These are phyloP conservation scores for Neltuma alba DNA, from an alignment of 306 rosid genomes.

Conservation along the genomic window DNA sequence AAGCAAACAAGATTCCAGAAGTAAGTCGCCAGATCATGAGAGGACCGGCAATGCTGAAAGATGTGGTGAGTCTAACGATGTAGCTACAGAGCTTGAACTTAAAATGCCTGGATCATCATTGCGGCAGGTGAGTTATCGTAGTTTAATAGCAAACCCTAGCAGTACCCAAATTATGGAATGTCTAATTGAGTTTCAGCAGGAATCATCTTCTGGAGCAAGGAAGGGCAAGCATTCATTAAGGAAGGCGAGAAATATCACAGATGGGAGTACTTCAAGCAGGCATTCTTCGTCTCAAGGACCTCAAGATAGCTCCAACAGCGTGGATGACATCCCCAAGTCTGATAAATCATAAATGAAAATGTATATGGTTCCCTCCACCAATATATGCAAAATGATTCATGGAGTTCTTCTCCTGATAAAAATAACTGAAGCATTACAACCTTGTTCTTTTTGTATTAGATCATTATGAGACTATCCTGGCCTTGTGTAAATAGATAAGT, in stretches of 20 bases:
- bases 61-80: constrained; percentile 65
- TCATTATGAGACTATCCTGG: not conserved
- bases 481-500: constrained; percentile 23
- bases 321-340: constrained; percentile 60
- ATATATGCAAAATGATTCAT: constrained; percentile 33
- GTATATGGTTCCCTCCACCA: constrained; percentile 22
- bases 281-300: constrained; percentile 71
- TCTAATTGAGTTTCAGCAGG: constrained; percentile 50
- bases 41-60: constrained; percentile 53
- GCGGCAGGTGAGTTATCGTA: constrained; percentile 57
- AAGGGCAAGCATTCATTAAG: constrained; percentile 71
- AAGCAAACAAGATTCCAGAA: constrained; percentile 60
- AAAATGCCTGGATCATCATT: constrained; percentile 94
- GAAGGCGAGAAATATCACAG: constrained; percentile 52
- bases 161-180: constrained; percentile 2
- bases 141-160: constrained; percentile 21
- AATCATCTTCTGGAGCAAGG: constrained; percentile 52
- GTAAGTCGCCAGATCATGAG: constrained; percentile 57
- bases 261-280: constrained; percentile 69
- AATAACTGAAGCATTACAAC: not conserved
- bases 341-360: constrained; percentile 47
- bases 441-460: not conserved
- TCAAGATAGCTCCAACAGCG: constrained; percentile 80
- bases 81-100: constrained; percentile 90
- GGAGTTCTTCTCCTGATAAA: constrained; percentile 20